phyloP scores from a whole-genome alignment of 2,329 filamentous ascomycete species.

The Tricladium varicosporioides region DNA sequence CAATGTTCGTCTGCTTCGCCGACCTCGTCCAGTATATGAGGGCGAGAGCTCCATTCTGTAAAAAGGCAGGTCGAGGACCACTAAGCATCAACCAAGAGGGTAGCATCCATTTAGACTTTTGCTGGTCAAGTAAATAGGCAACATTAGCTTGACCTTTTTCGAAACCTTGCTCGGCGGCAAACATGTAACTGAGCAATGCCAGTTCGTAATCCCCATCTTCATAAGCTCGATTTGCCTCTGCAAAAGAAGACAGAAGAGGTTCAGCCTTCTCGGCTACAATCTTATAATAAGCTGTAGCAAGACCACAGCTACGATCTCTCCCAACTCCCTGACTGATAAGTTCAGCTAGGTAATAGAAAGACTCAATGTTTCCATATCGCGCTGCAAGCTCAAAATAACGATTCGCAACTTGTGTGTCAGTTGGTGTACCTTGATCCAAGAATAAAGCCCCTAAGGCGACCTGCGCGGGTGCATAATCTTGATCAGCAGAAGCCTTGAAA shows the following conservation, averaged over 20 bases:
- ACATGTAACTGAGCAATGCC: conserved; percentile 65
- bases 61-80: conserved; percentile 39
- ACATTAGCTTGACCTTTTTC: conserved; percentile 71
- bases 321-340: conserved; percentile 64
- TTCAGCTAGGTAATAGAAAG: conserved; percentile 72
- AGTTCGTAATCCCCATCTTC: conserved; percentile 61
- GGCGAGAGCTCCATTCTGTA: conserved; percentile 52
- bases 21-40: conserved; percentile 95
- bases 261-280: conserved; percentile 58
- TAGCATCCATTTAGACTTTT: conserved; percentile 52
- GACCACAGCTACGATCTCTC: conserved; percentile 62
- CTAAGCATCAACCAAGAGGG: conserved; percentile 35
- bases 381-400: conserved; percentile 70
- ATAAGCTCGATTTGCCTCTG: conserved; percentile 66
- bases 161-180: conserved; percentile 73
- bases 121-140: conserved; percentile 66
- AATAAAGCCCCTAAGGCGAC: conserved; percentile 66
- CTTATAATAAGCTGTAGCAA: conserved; percentile 68
- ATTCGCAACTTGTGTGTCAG: conserved; percentile 48
- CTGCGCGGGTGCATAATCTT: conserved; percentile 65
- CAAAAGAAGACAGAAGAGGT: conserved; percentile 57
- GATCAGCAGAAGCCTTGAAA: conserved; percentile 65
- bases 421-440: conserved; percentile 59
- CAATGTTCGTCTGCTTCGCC: conserved; percentile 87
- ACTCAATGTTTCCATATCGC: conserved; percentile 67